Evolutionary conservation across 352 stramenopile genomes (phyloP).

Genomic region (Pythium sp.): DNA sequence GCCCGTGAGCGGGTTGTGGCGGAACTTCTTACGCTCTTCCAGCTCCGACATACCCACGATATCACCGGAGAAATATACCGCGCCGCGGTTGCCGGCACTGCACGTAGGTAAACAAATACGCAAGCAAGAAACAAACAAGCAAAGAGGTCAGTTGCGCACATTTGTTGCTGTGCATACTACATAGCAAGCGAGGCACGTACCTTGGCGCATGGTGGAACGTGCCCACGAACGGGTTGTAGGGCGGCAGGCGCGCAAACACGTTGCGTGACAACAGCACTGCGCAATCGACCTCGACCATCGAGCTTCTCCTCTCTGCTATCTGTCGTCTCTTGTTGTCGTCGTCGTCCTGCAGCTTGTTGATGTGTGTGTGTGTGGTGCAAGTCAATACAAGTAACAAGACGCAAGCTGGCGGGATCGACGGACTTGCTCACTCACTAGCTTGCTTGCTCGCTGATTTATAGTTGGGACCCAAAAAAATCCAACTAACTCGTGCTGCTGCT

Average conservation of each 20-base stretch:
- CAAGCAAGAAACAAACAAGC: background rate
- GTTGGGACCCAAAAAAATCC: background rate
- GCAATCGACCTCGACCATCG: constrained; percentile 42
- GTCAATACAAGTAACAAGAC: background rate
- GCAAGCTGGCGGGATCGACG: background rate
- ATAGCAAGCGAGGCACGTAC: constrained; percentile 24
- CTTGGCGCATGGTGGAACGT: constrained; percentile 89
- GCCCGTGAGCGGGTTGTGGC: constrained; percentile 82
- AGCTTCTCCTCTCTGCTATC: background rate
- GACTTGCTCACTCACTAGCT: background rate
- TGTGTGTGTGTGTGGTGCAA: background rate
- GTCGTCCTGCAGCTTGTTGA: background rate
- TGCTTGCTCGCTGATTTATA: background rate
- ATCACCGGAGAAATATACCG: constrained; percentile 85
- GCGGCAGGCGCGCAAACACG: constrained; percentile 81
- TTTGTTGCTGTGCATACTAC: background rate
- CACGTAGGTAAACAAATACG: constrained; percentile 1
- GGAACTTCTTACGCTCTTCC: constrained; percentile 88
- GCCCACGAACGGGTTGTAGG: constrained; percentile 88
- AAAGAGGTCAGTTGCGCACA: constrained; percentile 1
- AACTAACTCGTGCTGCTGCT: background rate
- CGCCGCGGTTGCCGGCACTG: constrained; percentile 80
- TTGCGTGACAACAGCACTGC: constrained; percentile 46
- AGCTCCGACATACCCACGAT: constrained; percentile 88
- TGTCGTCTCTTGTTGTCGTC: background rate